These are phyloP conservation scores for Wickerhamomyces queroliae DNA, from an alignment of 805 yeast genomes.

Conservation along the genomic window DNA sequence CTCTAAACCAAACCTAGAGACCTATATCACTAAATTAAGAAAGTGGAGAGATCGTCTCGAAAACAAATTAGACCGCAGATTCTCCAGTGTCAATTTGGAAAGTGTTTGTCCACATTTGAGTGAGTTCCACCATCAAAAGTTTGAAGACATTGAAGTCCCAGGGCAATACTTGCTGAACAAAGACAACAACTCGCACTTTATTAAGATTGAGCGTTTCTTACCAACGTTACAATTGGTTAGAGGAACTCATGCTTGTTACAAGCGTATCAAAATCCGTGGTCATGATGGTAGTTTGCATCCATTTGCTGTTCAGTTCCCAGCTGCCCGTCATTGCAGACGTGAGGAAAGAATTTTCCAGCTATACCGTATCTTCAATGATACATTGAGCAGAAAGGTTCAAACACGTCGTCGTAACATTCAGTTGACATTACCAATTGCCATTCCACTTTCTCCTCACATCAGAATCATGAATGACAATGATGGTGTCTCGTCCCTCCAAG, in stretches of 20 bases:
- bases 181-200: slow-evolving; percentile 85
- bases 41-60: slow-evolving; percentile 93
- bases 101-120: slow-evolving; percentile 90
- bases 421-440: slow-evolving; percentile 85
- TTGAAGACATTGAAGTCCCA: slow-evolving; percentile 95
- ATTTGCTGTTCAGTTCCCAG: slow-evolving; percentile 96
- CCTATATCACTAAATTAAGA: slow-evolving; percentile 75
- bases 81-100: slow-evolving; percentile 76
- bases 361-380: slow-evolving; percentile 82
- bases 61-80: slow-evolving; percentile 83
- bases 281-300: slow-evolving; percentile 89
- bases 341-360: slow-evolving; percentile 93
- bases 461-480: slow-evolving; percentile 81
- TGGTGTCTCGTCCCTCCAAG: slow-evolving; percentile 69
- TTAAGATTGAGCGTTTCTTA: slow-evolving; percentile 88
- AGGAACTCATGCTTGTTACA: slow-evolving; percentile 86
- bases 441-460: slow-evolving; percentile 92
- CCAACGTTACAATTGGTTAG: slow-evolving; percentile 85
- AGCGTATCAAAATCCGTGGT: slow-evolving; percentile 84
- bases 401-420: slow-evolving; percentile 79
- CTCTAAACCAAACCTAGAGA: slow-evolving; percentile 82
- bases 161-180: slow-evolving; percentile 90
- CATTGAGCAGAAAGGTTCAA: slow-evolving; percentile 76
- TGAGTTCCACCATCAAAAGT: slow-evolving; percentile 96
- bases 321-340: slow-evolving; percentile 94